Evolutionary conservation across 805 yeast species (phyloP), one percentile per base, ranked within the genome.

Genomic region (Brettanomyces sp.): DNA sequence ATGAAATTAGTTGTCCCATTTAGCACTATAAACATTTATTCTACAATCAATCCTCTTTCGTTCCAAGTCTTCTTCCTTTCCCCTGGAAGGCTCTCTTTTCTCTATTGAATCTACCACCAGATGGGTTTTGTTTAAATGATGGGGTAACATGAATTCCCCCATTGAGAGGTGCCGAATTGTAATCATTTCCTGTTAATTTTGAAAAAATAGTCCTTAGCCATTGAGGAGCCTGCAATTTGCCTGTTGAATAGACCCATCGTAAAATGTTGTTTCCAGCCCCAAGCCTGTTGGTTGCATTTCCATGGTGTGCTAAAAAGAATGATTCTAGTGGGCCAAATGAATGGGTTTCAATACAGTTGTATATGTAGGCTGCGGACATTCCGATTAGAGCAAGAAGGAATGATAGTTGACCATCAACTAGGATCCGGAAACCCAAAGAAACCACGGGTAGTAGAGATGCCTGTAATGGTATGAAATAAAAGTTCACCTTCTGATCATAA

Each of bases 301-400:
- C 52, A 18, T 64, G 53, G 41, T 65, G 52, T 41, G 71, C 70
- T 4, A 56, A 46, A 12, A 62, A 36, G 13, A 62, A 36, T 1
- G 60, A 49, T 54, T 62, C 57, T 30, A 73, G 50, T 4, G 78
- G 77, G 0, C 79, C 79, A 40, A 62, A 57, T 3, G 85, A 74
- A 37, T 69, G 63, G 0, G 85, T 79, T 54, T 80, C 85, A 39
- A 79, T 57, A 56, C 87, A 82, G 49, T 73, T 76, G 62, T 79
- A 80, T 4, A 78, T 48, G 56, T 82, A 82, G 0, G 79, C 85
- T 3, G 77, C 76, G 18, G 64, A 52, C 48, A 76, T 68, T 3
- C 87, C 87, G 37, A 74, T 57, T 4, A 73, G 49, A 0, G 75
- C 65, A 47, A 72, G 67, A 3, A 64, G 53, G 44, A 71, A 67